phyloP scores from a whole-genome alignment of 257 asterid species.

The Voacanga thouarsii region DNA sequence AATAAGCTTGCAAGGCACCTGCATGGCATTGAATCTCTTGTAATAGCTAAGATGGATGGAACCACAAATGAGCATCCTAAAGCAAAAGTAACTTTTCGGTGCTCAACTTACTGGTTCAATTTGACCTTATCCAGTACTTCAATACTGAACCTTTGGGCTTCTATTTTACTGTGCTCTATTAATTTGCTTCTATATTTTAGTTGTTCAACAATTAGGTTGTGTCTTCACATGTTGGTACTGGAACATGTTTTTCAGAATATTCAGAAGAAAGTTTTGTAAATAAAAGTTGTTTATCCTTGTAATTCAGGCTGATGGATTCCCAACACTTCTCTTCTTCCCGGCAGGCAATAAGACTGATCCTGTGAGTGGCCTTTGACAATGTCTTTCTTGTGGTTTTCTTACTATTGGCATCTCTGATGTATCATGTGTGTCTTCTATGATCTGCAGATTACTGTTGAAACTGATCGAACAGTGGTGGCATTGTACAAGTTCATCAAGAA shows the following conservation, averaged over 20 bases:
- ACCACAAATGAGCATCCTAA: constrained; percentile 85
- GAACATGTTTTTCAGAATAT: background rate
- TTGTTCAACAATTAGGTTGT: background rate
- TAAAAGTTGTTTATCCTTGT: background rate
- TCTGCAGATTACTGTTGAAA: constrained; percentile 65
- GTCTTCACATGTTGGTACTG: background rate
- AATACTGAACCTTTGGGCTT: background rate
- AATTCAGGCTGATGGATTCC: constrained; percentile 88
- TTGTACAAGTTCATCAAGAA: constrained; percentile 82
- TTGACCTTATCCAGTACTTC: background rate
- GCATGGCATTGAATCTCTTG: constrained; percentile 57
- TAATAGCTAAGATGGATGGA: constrained; percentile 95
- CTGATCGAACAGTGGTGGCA: constrained; percentile 79
- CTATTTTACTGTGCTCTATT: background rate
- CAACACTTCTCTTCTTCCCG: constrained; percentile 89
- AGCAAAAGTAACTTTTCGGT: constrained; percentile 57
- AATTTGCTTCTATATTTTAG: background rate
- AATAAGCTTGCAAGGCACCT: constrained; percentile 89
- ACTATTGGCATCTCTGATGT: background rate
- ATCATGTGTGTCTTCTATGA: background rate
- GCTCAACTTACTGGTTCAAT: background rate
- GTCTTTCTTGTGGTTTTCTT: background rate
- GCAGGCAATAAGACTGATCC: constrained; percentile 89
- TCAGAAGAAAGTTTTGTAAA: background rate
- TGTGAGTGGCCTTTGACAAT: constrained; percentile 45